phyloP scores from a whole-genome alignment of 371 early-diverging fungal species.

The Mucor racemosus region DNA sequence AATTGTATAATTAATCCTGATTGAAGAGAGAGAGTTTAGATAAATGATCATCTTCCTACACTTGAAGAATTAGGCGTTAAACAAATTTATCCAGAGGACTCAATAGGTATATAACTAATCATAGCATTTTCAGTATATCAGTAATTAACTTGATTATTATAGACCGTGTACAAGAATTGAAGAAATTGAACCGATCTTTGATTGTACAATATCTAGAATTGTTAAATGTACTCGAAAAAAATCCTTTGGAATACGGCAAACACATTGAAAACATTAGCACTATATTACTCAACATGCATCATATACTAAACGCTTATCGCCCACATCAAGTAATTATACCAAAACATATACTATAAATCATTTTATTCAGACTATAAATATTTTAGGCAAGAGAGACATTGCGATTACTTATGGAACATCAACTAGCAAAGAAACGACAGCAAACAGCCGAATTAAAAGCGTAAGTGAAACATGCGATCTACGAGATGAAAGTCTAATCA shows the following conservation, averaged over 20 bases:
- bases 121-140: background rate
- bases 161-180: constrained; percentile 77
- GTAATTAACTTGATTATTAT: background rate
- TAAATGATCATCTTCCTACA: constrained; percentile 62
- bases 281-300: constrained; percentile 76
- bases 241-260: constrained; percentile 62
- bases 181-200: constrained; percentile 72
- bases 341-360: background rate
- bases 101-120: constrained; percentile 39
- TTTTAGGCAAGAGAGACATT: constrained; percentile 70
- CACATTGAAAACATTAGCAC: constrained; percentile 69
- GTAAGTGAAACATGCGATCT: constrained; percentile 32
- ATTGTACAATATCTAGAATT: constrained; percentile 74
- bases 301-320: constrained; percentile 73
- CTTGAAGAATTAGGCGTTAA: constrained; percentile 69
- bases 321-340: constrained; percentile 61
- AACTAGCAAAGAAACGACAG: constrained; percentile 60
- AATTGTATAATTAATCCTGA: no score
- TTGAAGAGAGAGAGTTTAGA: constrained; percentile 31
- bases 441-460: constrained; percentile 55
- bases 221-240: constrained; percentile 57
- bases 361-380: background rate
- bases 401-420: constrained; percentile 71
- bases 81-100: constrained; percentile 67
- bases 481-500: background rate